Evolutionary conservation across 2,329 filamentous ascomycete species (phyloP), one percentile per base, ranked within the genome.

Genomic region (Xylaria sp.): DNA sequence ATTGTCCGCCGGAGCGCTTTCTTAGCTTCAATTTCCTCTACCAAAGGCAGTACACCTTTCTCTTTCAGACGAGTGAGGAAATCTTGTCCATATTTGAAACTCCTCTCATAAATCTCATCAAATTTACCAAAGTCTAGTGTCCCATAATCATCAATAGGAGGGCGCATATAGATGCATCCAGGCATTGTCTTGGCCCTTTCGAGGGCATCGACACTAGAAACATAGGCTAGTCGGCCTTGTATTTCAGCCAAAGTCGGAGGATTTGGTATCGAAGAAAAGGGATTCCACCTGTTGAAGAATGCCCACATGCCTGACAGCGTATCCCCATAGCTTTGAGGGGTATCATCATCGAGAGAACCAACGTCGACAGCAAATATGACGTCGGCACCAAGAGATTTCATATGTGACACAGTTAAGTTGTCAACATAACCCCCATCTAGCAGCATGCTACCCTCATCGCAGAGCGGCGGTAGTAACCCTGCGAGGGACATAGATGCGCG

Each of bases 91-190:
- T 90, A 99, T 63, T 88, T 86, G 80, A 97, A 97, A 1, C 96
- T 97, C 11, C 97, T 87, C 73, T 92, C 86, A 77, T 97, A 97
- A 63, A 99, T 95, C 84, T 99, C 97, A 76, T 98, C 95, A 80
- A 99, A 99, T 80, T 97, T 97, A 70, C 90, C 93, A 83, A 99
- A 99, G 67, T 99, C 96, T 36, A 99, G 83, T 1, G 96, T 99
- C 4, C 94, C 96, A 75, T 97, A 99, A 1, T 89, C 87, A 77
- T 98, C 96, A 71, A 99, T 92, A 0, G 96, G 96, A 4, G 97
- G 97, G 0, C 96, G 89, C 93, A 99, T 97, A 80, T 99, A 99
- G 61, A 97, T 86, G 80, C 95, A 98, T 0, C 96, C 96, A 0
- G 93, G 89, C 76, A 92, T 95, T 4, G 86, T 91, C 85, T 99